These are phyloP conservation scores for Lobosporangium transversale DNA, from an alignment of 192 early-diverging fungal genomes.

Conservation along the genomic window DNA sequence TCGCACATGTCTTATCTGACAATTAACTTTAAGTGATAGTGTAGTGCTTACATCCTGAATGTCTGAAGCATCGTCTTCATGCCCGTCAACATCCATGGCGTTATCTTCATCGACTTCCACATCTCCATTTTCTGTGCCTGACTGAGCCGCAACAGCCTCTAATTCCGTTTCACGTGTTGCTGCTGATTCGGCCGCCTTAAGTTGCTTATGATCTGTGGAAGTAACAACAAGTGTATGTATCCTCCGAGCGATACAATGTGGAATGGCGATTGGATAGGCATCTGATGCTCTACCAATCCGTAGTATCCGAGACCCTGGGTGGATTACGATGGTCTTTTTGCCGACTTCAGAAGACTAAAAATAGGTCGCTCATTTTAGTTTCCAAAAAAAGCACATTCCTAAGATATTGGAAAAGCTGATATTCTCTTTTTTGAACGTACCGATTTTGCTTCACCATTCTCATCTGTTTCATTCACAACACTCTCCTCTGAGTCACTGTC, in stretches of 20 bases:
- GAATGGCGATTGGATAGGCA: slow-evolving; percentile 77
- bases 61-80: slow-evolving; percentile 17
- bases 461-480: slow-evolving; percentile 43
- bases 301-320: slow-evolving; percentile 85
- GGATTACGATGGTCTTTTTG: slow-evolving; percentile 82
- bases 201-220: no score
- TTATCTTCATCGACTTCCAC: slow-evolving; percentile 19
- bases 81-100: slow-evolving; percentile 40
- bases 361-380: no score
- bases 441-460: slow-evolving; percentile 41
- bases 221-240: slow-evolving; percentile 21
- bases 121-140: slow-evolving; percentile 2
- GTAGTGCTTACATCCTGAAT: no score
- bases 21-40: no score
- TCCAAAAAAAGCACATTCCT: no score
- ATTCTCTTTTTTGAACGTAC: slow-evolving; percentile 20
- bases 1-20: no score
- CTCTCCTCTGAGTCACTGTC: slow-evolving; percentile 47
- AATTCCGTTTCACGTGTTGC: no score
- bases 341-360: slow-evolving; percentile 31
- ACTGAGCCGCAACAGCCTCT: no score
- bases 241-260: slow-evolving; percentile 83
- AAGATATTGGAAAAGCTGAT: no score
- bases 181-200: no score
- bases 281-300: slow-evolving; percentile 87